These are phyloP conservation scores for Helicostylum pulchrum DNA, from an alignment of 192 early-diverging fungal genomes.

Conservation along the genomic window DNA sequence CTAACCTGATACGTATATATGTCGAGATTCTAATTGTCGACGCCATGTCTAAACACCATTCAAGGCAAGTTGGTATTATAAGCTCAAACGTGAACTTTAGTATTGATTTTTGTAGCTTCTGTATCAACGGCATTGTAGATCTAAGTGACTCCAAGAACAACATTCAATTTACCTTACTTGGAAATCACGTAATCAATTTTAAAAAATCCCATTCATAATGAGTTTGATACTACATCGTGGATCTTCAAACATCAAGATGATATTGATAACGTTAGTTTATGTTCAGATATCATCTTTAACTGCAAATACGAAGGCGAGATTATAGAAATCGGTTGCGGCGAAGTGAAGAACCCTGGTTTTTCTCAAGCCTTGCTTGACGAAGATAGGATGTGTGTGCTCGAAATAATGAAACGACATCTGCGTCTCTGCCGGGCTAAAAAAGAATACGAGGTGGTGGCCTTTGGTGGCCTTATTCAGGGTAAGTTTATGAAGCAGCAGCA, in stretches of 20 bases:
- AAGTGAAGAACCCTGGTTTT: background rate
- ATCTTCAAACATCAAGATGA: conserved; percentile 8
- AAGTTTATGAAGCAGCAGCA: background rate
- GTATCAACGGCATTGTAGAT: no score
- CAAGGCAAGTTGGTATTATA: no score
- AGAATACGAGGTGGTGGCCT: conserved; percentile 3
- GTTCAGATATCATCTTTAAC: conserved; percentile 6
- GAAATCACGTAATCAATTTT: no score
- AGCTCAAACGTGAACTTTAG: no score
- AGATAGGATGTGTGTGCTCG: conserved; percentile 17
- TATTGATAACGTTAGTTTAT: background rate
- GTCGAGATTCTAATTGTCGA: no score
- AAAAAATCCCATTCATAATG: no score
- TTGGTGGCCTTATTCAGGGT: conserved; percentile 16
- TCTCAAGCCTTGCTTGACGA: background rate
- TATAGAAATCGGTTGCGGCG: conserved; percentile 11
- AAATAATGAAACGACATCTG: conserved; percentile 14
- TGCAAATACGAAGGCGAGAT: background rate
- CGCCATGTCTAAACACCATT: no score
- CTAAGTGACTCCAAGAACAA: no score
- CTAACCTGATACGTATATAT: no score
- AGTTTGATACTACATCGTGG: conserved; percentile 12
- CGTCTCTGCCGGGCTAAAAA: conserved; percentile 1
- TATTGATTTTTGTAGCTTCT: no score
- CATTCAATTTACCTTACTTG: no score